Evolutionary conservation across 306 rosid genomes (phyloP).

Genomic region (Sindora glabra): DNA sequence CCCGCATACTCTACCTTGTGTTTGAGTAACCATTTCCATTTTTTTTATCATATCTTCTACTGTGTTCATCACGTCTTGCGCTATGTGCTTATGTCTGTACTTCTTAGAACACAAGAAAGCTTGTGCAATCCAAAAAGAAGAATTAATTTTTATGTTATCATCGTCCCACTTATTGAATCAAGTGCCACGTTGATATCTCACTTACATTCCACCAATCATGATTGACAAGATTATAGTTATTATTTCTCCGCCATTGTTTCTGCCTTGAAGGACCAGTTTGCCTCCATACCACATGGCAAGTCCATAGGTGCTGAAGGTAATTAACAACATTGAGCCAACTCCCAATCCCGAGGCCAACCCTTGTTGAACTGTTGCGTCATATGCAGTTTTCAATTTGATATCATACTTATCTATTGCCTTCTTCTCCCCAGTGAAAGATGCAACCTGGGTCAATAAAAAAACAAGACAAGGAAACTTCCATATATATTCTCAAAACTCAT

Average conservation of each 20-base stretch:
- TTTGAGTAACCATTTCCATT: too few species aligned
- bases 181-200: not conserved
- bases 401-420: slow-evolving; percentile 60
- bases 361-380: slow-evolving; percentile 43
- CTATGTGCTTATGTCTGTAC: too few species aligned
- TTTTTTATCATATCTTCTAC: too few species aligned
- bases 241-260: slow-evolving; percentile 69
- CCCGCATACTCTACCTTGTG: too few species aligned
- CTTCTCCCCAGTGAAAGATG: slow-evolving; percentile 84
- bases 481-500: not conserved
- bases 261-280: slow-evolving; percentile 51
- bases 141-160: too few species aligned
- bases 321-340: slow-evolving; percentile 33
- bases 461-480: not conserved
- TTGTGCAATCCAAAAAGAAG: too few species aligned
- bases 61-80: too few species aligned
- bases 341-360: slow-evolving; percentile 67
- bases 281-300: slow-evolving; percentile 90
- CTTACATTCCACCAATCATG: slow-evolving; percentile 90
- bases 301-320: slow-evolving; percentile 61
- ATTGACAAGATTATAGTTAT: slow-evolving; percentile 53
- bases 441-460: slow-evolving; percentile 45
- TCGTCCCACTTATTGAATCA: too few species aligned
- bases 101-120: too few species aligned
- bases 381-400: slow-evolving; percentile 50